These are phyloP conservation scores for Annulohypoxylon moriforme DNA, from an alignment of 495 filamentous ascomycete genomes.

Conservation along the genomic window DNA sequence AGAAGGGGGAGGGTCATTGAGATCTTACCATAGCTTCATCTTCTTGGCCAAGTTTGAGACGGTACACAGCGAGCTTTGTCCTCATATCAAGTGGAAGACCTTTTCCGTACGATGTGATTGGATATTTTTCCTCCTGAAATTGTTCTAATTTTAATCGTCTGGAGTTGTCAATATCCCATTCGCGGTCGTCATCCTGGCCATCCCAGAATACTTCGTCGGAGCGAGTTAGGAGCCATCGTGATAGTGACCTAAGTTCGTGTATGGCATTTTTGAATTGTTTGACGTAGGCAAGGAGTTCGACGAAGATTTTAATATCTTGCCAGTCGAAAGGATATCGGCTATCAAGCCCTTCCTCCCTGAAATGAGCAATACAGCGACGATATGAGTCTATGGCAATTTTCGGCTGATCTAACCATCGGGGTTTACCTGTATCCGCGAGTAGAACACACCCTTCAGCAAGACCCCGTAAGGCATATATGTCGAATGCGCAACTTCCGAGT, in stretches of 20 bases:
- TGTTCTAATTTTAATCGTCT: slow-evolving; percentile 70
- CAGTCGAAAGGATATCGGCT: slow-evolving; percentile 72
- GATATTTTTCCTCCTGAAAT: slow-evolving; percentile 65
- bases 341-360: slow-evolving; percentile 53
- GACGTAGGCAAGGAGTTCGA: slow-evolving; percentile 77
- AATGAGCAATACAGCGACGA: slow-evolving; percentile 67
- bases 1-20: background rate
- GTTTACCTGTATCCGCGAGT: slow-evolving; percentile 41
- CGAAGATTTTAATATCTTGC: slow-evolving; percentile 85
- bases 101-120: slow-evolving; percentile 72
- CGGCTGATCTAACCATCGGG: slow-evolving; percentile 34
- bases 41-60: slow-evolving; percentile 73
- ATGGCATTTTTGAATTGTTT: slow-evolving; percentile 73
- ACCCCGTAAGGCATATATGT: slow-evolving; percentile 45
- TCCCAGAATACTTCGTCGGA: slow-evolving; percentile 84
- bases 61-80: slow-evolving; percentile 85
- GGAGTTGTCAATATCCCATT: slow-evolving; percentile 84
- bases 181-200: slow-evolving; percentile 80
- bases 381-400: slow-evolving; percentile 70
- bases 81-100: slow-evolving; percentile 85
- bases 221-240: slow-evolving; percentile 85
- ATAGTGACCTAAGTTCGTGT: slow-evolving; percentile 71
- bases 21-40: slow-evolving; percentile 80
- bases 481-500: slow-evolving; percentile 34
- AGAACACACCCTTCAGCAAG: slow-evolving; percentile 44